A percentile compares a stretch with the other conserved stretches of the same genome.
Evolutionary conservation across 2,329 filamentous ascomycete genomes (phyloP).

Genomic region (Leptographium flavum): DNA sequence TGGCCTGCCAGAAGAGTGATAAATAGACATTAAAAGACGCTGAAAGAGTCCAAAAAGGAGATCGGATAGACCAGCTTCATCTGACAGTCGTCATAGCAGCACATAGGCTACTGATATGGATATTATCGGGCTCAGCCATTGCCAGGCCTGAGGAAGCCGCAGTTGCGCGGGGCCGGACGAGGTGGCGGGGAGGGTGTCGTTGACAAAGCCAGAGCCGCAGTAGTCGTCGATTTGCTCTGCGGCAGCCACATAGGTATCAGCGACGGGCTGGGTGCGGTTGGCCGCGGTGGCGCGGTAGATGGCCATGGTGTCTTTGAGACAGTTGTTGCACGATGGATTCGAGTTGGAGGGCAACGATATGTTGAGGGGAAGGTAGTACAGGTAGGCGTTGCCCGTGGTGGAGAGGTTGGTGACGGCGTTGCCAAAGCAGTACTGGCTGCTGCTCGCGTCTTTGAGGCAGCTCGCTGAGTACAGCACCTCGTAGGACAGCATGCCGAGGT

Average conservation of each 20-base stretch:
- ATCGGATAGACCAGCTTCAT: background rate
- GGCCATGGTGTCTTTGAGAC: constrained; percentile 67
- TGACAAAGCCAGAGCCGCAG: constrained; percentile 45
- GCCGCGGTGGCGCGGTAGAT: constrained; percentile 59
- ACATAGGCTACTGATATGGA: background rate
- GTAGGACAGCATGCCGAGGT: constrained; percentile 64
- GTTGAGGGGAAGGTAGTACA: constrained; percentile 79
- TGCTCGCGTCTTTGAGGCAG: constrained; percentile 56
- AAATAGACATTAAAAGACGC: background rate
- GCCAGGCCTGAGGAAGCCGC: background rate
- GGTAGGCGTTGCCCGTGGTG: constrained; percentile 57
- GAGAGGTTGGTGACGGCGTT: constrained; percentile 67
- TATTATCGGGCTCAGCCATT: background rate
- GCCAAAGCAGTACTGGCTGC: constrained; percentile 64
- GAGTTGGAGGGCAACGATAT: constrained; percentile 50
- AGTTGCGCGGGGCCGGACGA: constrained; percentile 10
- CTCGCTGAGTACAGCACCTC: constrained; percentile 63
- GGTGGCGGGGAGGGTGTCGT: constrained; percentile 32
- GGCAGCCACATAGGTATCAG: constrained; percentile 53
- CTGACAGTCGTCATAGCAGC: background rate
- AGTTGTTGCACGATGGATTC: constrained; percentile 61
- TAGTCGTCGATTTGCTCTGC: constrained; percentile 58
- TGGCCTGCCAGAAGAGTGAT: background rate
- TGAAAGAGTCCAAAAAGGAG: background rate
- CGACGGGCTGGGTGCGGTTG: constrained; percentile 52